Conservation (phyloP, 2,329 filamentous ascomycete genomes). For the Lecanicillium sp. region DNA sequence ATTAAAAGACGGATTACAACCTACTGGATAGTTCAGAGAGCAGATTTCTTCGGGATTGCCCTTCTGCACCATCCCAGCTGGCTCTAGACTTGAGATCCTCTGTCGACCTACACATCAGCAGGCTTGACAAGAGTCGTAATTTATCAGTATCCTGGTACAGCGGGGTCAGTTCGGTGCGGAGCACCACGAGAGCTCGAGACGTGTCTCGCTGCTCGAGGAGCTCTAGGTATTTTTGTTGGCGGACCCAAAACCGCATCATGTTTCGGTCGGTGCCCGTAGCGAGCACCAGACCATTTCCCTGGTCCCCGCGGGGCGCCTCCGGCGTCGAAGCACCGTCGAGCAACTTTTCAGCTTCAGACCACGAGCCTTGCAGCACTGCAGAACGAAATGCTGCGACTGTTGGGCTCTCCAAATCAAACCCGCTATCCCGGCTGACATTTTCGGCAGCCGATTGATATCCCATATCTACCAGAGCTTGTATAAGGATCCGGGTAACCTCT, state of each 20-base stretch:
- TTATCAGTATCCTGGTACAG: constrained; percentile 70
- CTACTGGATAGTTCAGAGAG: constrained; percentile 79
- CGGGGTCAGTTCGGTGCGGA: constrained; percentile 81
- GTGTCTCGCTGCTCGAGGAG: constrained; percentile 72
- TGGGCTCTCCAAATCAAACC: constrained; percentile 77
- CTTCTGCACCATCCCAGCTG: constrained; percentile 75
- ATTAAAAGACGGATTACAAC: constrained; percentile 20
- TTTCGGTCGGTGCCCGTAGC: constrained; percentile 67
- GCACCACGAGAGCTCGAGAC: constrained; percentile 66
- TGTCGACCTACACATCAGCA: constrained; percentile 79
- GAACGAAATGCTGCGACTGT: constrained; percentile 79
- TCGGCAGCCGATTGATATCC: constrained; percentile 75
- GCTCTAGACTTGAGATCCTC: constrained; percentile 72
- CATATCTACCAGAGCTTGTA: constrained; percentile 83
- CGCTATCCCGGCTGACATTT: constrained; percentile 71
- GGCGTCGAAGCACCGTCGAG: constrained; percentile 49
- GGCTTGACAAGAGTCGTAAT: constrained; percentile 75
- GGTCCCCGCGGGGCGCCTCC: constrained; percentile 21
- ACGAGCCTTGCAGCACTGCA: constrained; percentile 72
- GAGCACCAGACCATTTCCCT: constrained; percentile 60
- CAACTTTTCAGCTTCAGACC: constrained; percentile 77
- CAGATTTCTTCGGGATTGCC: constrained; percentile 64
- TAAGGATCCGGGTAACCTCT: constrained; percentile 86
- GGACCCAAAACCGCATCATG: constrained; percentile 78
- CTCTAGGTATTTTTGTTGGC: constrained; percentile 93